Conservation (phyloP, 805 yeast species). For the Wickerhamomyces alni region DNA sequence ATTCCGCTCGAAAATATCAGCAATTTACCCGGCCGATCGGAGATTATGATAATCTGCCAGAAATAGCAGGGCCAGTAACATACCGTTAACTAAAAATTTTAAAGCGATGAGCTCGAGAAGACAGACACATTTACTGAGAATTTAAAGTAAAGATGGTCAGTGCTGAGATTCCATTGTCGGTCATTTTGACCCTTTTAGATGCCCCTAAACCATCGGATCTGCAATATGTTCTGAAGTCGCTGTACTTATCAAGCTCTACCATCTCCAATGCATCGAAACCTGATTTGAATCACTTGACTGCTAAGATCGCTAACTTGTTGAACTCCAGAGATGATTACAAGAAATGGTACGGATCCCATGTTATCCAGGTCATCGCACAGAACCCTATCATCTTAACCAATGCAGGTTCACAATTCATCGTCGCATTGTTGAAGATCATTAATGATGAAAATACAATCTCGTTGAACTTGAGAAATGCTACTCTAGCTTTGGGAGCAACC, state of each 20-base stretch:
- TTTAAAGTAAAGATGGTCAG: background rate
- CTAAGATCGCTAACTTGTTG: constrained; percentile 26
- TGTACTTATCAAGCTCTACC: constrained; percentile 19
- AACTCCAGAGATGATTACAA: constrained; percentile 27
- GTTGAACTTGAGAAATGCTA: constrained; percentile 26
- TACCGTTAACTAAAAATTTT: background rate
- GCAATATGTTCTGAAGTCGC: constrained; percentile 18
- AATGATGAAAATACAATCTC: constrained; percentile 25
- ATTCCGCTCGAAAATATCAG: too few species aligned
- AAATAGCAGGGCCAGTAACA: background rate
- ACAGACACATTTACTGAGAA: background rate
- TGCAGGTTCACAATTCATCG: constrained; percentile 33
- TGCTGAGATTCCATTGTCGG: constrained; percentile 21
- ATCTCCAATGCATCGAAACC: constrained; percentile 40
- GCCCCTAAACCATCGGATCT: constrained; percentile 13
- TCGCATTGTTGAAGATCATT: constrained; percentile 29
- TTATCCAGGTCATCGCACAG: constrained; percentile 21
- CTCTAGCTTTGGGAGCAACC: constrained; percentile 24
- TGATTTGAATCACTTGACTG: constrained; percentile 44
- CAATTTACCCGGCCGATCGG: too few species aligned
- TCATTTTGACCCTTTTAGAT: constrained; percentile 16
- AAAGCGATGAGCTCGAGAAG: constrained; percentile 6
- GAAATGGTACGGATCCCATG: constrained; percentile 31
- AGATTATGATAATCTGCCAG: too few species aligned
- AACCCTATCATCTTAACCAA: constrained; percentile 25